phyloP scores from a whole-genome alignment of 2,329 filamentous ascomycete genomes.

The Hawksworthiomyces lignivorus region DNA sequence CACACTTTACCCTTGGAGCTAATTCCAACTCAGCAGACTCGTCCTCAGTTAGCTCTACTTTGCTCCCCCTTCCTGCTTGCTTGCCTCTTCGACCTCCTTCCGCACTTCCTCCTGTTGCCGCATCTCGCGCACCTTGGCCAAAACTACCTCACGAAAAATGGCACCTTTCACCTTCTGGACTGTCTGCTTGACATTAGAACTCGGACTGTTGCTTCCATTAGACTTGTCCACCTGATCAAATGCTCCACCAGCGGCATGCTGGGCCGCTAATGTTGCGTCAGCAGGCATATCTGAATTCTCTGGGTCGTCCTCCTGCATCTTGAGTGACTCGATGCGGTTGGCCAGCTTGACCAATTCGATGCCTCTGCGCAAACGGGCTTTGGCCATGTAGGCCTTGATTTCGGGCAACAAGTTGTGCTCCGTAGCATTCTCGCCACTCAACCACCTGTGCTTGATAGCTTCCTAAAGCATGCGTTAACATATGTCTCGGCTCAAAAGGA shows the following conservation, averaged over 20 bases:
- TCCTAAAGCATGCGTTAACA: slow-evolving; percentile 40
- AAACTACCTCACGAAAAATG: slow-evolving; percentile 89
- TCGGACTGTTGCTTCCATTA: slow-evolving; percentile 10
- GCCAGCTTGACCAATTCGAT: slow-evolving; percentile 95
- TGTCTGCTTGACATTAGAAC: slow-evolving; percentile 33
- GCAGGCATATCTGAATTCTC: slow-evolving; percentile 68
- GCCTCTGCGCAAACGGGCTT: slow-evolving; percentile 81
- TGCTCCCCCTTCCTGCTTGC: slow-evolving; percentile 44
- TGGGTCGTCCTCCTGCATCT: slow-evolving; percentile 79
- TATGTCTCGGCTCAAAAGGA: neutral
- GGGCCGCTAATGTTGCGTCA: slow-evolving; percentile 51
- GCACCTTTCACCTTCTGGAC: slow-evolving; percentile 51
- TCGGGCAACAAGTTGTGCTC: slow-evolving; percentile 97
- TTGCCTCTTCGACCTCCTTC: slow-evolving; percentile 53
- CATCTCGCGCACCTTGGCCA: slow-evolving; percentile 88
- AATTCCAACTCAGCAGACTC: too few species aligned
- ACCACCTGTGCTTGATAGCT: slow-evolving; percentile 77
- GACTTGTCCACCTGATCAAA: neutral
- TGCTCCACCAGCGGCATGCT: slow-evolving; percentile 11
- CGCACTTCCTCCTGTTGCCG: slow-evolving; percentile 76
- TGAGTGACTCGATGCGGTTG: slow-evolving; percentile 91
- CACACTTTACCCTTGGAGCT: too few species aligned
- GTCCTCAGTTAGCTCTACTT: too few species aligned
- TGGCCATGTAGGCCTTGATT: slow-evolving; percentile 88
- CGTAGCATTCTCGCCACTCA: slow-evolving; percentile 82